Evolutionary conservation across 2,329 filamentous ascomycete genomes (phyloP), one percentile per base, ranked within the genome.

Genomic region (Monosporascus sp.): DNA sequence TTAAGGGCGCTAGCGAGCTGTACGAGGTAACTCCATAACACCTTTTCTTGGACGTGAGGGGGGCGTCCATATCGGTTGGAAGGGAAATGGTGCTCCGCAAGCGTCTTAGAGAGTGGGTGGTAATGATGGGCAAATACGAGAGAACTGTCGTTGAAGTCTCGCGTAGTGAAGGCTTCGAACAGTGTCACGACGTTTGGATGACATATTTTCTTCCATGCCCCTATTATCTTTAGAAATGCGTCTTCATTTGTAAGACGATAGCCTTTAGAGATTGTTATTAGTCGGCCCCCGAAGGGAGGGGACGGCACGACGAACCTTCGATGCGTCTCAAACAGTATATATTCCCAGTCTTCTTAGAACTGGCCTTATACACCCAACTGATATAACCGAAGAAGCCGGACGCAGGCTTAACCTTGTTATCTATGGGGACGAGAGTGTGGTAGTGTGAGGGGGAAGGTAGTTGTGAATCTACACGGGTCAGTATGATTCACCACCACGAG

Each of bases 361-460:
- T 86, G 8, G 92, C 93, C 74, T 97, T 97, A 75, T 97, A 99
- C 1, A 96, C 84, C 91, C 92, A 97, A 63, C 88, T 96, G 6
- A 87, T 84, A 65, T 91, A 96, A 27, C 91, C 91, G 70, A 97
- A 97, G 17, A 88, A 83, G 14, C 83, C 80, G 4, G 86, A 82
- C 60, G 87, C 91, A 68, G 91, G 92, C 60, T 91, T 84, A 56
- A 90, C 85, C 49, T 81, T 87, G 8, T 86, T 89, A 69, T 97
- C 92, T 44, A 99, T 76, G 4, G 93, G 90, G 8, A 97, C 91
- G 11, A 99, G 79, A 4, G 91, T 95, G 70, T 97, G 92, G 67
- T 94, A 97, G 63, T 91, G 87, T 64, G 96, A 91, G 51, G 97
- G 81, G 55, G 84, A 80, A 6, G 91, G 90, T 7, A 95, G 76